A percentile compares a stretch with the other conserved stretches of the same genome.
Conservation (phyloP, 306 rosid species). For the Luffa acutangula region DNA sequence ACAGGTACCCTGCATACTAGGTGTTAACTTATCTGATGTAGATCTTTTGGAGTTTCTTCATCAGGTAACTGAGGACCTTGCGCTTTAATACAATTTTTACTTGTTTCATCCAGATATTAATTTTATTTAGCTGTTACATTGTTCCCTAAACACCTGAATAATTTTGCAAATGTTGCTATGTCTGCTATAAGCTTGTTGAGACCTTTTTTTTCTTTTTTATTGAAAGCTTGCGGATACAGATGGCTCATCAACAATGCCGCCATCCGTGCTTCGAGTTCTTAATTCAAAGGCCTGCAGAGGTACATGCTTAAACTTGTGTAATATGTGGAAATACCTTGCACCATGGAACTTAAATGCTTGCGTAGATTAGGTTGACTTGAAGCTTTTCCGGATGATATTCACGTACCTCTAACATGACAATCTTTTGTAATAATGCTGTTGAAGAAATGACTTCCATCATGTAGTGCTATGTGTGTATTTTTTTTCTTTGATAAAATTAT, state of each 20-base stretch:
- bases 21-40: conserved; percentile 59
- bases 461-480: neutral
- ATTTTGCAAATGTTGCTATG: conserved; percentile 2
- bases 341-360: neutral
- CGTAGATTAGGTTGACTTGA: neutral
- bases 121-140: neutral
- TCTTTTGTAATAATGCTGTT: neutral
- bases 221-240: conserved; percentile 75
- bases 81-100: neutral
- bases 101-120: neutral
- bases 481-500: neutral
- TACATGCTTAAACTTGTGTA: conserved; percentile 14
- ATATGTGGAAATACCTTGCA: neutral
- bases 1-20: conserved; percentile 90
- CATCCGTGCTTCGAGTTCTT: conserved; percentile 70
- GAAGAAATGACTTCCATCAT: neutral
- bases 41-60: conserved; percentile 95
- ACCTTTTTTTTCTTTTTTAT: neutral
- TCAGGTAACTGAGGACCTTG: conserved; percentile 46
- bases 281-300: conserved; percentile 95
- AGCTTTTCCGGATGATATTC: neutral
- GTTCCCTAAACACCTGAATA: neutral
- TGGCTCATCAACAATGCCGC: conserved; percentile 88
- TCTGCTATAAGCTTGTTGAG: conserved; percentile 4
- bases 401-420: neutral